Evolutionary conservation across 164 flowering plant genomes (phyloP), one percentile per base, ranked within the genome.

Genomic region (Piper longum): DNA sequence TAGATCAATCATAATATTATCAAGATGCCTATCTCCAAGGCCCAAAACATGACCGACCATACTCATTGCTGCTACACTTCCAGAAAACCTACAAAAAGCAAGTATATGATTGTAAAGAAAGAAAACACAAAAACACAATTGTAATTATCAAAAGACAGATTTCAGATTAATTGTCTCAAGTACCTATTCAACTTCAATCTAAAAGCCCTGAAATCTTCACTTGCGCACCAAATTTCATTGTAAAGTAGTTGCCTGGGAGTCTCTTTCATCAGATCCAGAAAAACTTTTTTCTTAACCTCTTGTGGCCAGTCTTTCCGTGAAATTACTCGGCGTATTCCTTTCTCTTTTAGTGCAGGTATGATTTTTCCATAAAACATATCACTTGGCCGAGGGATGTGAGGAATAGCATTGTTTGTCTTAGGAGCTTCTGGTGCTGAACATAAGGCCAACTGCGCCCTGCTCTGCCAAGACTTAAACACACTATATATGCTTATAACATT

Each of bases 291-390:
- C 79, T 93, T 93, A 54, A 93, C 98, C 62, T 93, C 98, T 70
- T 89, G 98, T 64, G 98, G 98, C 98, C 98, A 93, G 73, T 93
- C 98, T 70, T 87, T 83, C 69, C 98, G 84, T 54, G 98, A 93
- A 66, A 93, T 93, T 56, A 90, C 98, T 79, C 88, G 85, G 67
- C 91, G 80, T 48, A 93, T 93, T 56, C 98, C 98, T 80, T 93
- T 89, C 81, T 93, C 98, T 73, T 93, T 93, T 8, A 93, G 85
- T 72, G 97, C 98, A 16, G 98, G 98, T 71, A 93, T 93, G 64
- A 93, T 93, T 76, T 93, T 93, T 16, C 98, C 98, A 80, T 93
- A 93, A 60, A 93, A 93, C 96, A 93, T 93, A 71, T 93, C 98
- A 69, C 86, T 88, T 66, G 98, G 98, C 60, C 97, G 81, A 41